Base-by-base conservation (phyloP, 805 yeast species). In the Candida krabiensis region DNA sequence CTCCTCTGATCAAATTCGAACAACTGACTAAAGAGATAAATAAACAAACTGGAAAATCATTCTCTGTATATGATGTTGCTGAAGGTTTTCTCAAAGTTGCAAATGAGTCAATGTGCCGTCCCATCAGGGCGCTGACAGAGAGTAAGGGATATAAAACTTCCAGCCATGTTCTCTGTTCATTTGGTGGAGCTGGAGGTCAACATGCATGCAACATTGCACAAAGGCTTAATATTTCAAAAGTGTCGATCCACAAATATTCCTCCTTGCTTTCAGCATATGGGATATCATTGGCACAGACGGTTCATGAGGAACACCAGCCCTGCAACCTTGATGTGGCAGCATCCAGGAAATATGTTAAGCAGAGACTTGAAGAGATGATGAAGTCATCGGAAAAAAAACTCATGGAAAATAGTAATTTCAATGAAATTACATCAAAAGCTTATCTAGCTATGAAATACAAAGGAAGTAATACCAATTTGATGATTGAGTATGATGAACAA, bases 161-260 rank as follows among this genome's bases (percentile, higher is more conserved):
- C 9, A 65, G 71, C 8, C 95, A 86, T 56, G 64, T 79, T 37
- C 64, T 86, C 40, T 91, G 87, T 1, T 73, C 89, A 3, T 86
- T 86, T 62, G 96, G 96, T 33, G 96, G 96, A 30, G 93, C 95
- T 14, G 96, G 95, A 36, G 95, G 95, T 7, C 96, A 86, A 62
- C 88, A 83, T 57, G 88, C 90, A 2, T 79, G 74, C 30, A 79
- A 84, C 4, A 79, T 86, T 19, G 95, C 95, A 1, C 70, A 75
- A 40, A 70, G 73, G 13, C 66, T 86, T 44, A 87, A 88, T 5
- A 82, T 86, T 28, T 54, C 66, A 8, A 74, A 75, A 19, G 82
- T 87, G 7, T 60, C 86, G 22, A 79, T 83, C 17, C 95, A 86
- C 62, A 75, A 82, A 56, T 83, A 84, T 59, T 85, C 95, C 3